A percentile compares a stretch with the other conserved stretches of the same genome.
These are phyloP conservation scores for Senna siamea DNA, from an alignment of 306 rosid genomes.

Conservation along the genomic window DNA sequence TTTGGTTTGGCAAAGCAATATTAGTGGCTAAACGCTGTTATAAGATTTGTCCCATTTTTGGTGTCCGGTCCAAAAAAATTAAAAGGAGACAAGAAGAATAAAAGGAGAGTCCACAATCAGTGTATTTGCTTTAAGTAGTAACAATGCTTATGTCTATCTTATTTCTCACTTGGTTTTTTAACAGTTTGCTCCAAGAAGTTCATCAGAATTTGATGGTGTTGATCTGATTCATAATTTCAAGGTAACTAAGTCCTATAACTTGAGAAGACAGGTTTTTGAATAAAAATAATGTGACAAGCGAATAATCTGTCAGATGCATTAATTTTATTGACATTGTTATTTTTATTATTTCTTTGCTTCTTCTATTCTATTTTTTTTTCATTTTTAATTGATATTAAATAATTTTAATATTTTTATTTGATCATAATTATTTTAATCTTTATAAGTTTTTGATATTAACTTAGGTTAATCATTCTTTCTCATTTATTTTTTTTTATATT, in stretches of 20 bases:
- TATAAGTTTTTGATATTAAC: no score
- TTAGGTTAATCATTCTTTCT: no score
- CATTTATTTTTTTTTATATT: no score
- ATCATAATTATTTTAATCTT: no score
- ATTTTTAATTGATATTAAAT: no score
- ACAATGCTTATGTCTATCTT: slow-evolving; percentile 24
- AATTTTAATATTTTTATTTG: no score
- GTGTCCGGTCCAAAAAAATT: slow-evolving; percentile 21
- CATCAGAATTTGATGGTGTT: slow-evolving; percentile 82
- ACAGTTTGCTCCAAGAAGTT: slow-evolving; percentile 99
- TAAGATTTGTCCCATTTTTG: slow-evolving; percentile 24
- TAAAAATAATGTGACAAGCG: slow-evolving; percentile 25
- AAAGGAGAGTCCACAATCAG: not conserved
- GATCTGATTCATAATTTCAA: slow-evolving; percentile 91
- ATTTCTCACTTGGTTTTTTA: slow-evolving; percentile 39
- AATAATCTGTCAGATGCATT: no score
- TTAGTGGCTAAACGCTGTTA: slow-evolving; percentile 32
- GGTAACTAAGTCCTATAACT: slow-evolving; percentile 51
- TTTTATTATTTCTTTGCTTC: no score
- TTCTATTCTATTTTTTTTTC: no score
- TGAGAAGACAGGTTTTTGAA: slow-evolving; percentile 7
- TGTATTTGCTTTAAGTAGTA: slow-evolving; percentile 32
- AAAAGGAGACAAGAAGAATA: not conserved
- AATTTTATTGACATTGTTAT: no score
- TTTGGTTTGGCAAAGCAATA: no score